Evolutionary conservation across 768 basidiomycete species (phyloP).

Genomic region (Daedalea quercina): DNA sequence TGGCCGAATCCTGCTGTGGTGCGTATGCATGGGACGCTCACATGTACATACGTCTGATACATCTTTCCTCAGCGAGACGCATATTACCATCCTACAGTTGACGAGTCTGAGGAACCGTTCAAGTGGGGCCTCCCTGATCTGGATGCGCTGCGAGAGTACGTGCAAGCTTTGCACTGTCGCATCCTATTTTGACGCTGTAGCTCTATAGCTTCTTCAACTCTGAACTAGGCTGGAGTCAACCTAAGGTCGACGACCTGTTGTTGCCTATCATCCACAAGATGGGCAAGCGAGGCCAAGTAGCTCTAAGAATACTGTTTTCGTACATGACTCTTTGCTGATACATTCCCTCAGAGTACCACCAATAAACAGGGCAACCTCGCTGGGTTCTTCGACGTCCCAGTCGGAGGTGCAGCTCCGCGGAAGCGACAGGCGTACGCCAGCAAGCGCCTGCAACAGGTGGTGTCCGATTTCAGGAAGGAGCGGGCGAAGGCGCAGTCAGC

Average conservation of each 20-base stretch:
- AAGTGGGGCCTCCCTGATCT: constrained; percentile 98
- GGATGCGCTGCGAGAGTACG: constrained; percentile 80
- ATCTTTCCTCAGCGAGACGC: constrained; percentile 84
- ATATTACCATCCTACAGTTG: constrained; percentile 88
- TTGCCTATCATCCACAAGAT: constrained; percentile 88
- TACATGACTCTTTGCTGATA: background rate
- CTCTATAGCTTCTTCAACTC: constrained; percentile 23
- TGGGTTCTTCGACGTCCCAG: constrained; percentile 65
- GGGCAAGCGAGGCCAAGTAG: constrained; percentile 71
- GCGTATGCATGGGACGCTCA: constrained; percentile 25
- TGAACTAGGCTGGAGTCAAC: constrained; percentile 77
- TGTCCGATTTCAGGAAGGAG: constrained; percentile 68
- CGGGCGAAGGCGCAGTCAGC: constrained; percentile 21
- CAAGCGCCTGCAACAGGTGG: constrained; percentile 82
- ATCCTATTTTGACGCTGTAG: background rate
- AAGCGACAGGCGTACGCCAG: constrained; percentile 78
- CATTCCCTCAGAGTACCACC: constrained; percentile 42
- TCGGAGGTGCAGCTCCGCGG: constrained; percentile 71
- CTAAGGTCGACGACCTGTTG: constrained; percentile 86
- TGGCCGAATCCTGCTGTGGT: constrained; percentile 96
- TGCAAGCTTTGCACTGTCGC: constrained; percentile 1
- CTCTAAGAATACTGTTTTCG: constrained; percentile 13
- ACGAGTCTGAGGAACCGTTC: constrained; percentile 88
- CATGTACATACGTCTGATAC: too few species aligned
- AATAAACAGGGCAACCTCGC: constrained; percentile 77